These are phyloP conservation scores for Penicillium sp. DNA, from an alignment of 2,329 filamentous ascomycete species.

Conservation along the genomic window DNA sequence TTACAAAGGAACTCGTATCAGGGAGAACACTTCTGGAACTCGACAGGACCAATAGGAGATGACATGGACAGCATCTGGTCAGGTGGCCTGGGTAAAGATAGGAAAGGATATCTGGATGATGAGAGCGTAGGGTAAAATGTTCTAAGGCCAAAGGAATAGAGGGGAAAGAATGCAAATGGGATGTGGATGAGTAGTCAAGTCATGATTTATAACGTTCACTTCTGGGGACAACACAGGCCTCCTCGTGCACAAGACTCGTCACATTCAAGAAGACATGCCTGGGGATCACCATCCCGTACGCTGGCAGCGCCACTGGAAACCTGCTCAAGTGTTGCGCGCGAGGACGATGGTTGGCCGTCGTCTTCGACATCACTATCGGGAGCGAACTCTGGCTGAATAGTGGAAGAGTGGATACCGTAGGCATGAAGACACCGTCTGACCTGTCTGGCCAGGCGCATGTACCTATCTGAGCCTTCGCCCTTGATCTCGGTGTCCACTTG, in stretches of 20 bases:
- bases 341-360: constrained; percentile 22
- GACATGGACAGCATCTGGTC: not conserved
- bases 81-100: not conserved
- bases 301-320: constrained; percentile 36
- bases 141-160: not conserved
- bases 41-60: not conserved
- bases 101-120: constrained; percentile 8
- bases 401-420: constrained; percentile 94
- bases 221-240: constrained; percentile 43
- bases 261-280: constrained; percentile 48
- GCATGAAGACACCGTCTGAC: constrained; percentile 86
- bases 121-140: constrained; percentile 4
- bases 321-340: constrained; percentile 18
- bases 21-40: not conserved
- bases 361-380: constrained; percentile 39
- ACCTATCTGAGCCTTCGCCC: constrained; percentile 69
- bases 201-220: constrained; percentile 21
- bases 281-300: constrained; percentile 36
- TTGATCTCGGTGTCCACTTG: constrained; percentile 88
- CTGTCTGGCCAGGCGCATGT: constrained; percentile 83
- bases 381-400: constrained; percentile 85
- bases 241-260: constrained; percentile 44
- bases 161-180: constrained; percentile 1
- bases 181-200: not conserved
- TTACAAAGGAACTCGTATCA: not conserved